Conservation (phyloP, 148 eudicot species). For the Fagopyrum tataricum region DNA sequence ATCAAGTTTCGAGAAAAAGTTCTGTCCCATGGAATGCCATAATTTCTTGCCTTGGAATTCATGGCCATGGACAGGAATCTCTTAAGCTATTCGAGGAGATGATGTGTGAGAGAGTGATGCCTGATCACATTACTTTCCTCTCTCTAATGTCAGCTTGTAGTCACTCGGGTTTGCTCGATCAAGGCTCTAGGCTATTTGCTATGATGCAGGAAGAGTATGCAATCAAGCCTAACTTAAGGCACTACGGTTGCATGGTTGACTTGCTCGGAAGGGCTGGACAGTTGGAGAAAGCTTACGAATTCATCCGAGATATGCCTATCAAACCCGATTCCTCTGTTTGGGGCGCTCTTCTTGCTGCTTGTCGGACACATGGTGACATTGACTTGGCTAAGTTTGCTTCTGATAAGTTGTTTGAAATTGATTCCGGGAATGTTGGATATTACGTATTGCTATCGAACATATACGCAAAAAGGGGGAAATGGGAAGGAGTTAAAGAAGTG, state of each 20-base stretch:
- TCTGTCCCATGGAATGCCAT: constrained; percentile 67
- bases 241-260: constrained; percentile 81
- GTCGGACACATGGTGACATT: constrained; percentile 56
- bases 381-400: constrained; percentile 64
- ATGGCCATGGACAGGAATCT: constrained; percentile 53
- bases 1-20: constrained; percentile 38
- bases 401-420: constrained; percentile 40
- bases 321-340: constrained; percentile 67
- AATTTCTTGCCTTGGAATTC: constrained; percentile 68
- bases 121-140: constrained; percentile 66
- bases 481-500: constrained; percentile 61
- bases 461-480: constrained; percentile 59
- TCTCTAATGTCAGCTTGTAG: constrained; percentile 63
- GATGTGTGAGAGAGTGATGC: constrained; percentile 52
- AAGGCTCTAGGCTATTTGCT: constrained; percentile 49
- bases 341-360: constrained; percentile 87
- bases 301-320: constrained; percentile 44
- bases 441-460: constrained; percentile 65
- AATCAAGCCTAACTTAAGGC: constrained; percentile 52
- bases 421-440: constrained; percentile 51
- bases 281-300: constrained; percentile 43
- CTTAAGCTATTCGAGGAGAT: constrained; percentile 51
- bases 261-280: constrained; percentile 66
- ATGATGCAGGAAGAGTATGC: constrained; percentile 49
- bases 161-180: constrained; percentile 60